Percentiles rank a stretch among this genome's conserved stretches.
phyloP scores from a whole-genome alignment of 164 flowering plant species.

The Buxus sempervirens region DNA sequence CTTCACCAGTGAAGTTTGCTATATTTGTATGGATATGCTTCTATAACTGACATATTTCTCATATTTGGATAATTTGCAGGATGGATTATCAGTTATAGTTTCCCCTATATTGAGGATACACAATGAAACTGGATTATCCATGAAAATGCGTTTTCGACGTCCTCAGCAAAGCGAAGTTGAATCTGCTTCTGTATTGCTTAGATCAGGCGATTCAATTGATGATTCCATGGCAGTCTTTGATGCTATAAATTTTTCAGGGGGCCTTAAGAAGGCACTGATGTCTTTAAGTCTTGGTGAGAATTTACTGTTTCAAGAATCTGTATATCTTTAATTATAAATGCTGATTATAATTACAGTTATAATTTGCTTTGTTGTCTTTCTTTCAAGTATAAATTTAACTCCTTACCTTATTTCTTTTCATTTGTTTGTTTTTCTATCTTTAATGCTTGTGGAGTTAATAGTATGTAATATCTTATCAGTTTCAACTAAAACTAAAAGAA shows the following conservation, averaged over 20 bases:
- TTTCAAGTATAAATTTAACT: background rate
- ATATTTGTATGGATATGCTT: background rate
- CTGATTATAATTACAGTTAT: background rate
- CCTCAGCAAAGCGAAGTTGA: slow-evolving; percentile 56
- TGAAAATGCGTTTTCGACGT: slow-evolving; percentile 74
- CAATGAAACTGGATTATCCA: slow-evolving; percentile 70
- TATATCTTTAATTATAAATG: background rate
- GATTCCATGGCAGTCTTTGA: slow-evolving; percentile 78
- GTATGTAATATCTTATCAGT: too few species aligned
- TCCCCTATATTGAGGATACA: slow-evolving; percentile 81
- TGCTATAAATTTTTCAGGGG: slow-evolving; percentile 66
- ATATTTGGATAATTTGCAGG: slow-evolving; percentile 40
- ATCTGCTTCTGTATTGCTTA: slow-evolving; percentile 52
- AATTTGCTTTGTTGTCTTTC: background rate
- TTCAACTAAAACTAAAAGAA: too few species aligned
- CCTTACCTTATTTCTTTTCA: too few species aligned
- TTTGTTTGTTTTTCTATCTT: too few species aligned
- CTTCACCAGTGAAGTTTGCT: background rate
- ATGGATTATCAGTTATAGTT: slow-evolving; percentile 65
- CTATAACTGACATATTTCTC: background rate
- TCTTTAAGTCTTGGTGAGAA: slow-evolving; percentile 77
- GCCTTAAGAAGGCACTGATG: slow-evolving; percentile 61
- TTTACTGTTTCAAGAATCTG: background rate
- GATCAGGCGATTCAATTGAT: slow-evolving; percentile 70
- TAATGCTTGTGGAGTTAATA: too few species aligned